phyloP scores from a whole-genome alignment of 805 yeast genomes.

The Tetrapisispora phaffii region DNA sequence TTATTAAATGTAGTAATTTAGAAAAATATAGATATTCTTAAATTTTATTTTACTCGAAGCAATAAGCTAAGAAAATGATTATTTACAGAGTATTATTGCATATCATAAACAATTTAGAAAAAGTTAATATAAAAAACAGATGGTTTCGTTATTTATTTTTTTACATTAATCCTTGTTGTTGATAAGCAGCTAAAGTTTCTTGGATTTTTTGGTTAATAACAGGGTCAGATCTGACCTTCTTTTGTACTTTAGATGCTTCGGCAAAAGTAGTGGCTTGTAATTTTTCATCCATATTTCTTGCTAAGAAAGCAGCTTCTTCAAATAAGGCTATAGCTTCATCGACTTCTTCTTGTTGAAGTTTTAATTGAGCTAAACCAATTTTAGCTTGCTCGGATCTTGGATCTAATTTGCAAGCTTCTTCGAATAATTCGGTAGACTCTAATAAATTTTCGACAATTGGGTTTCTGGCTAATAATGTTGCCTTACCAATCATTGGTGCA shows the following conservation, averaged over 20 bases:
- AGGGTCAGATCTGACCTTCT: constrained; percentile 64
- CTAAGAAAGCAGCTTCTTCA: constrained; percentile 70
- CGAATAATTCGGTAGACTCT: constrained; percentile 55
- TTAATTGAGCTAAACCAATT: constrained; percentile 84
- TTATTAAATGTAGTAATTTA: not conserved
- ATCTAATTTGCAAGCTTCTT: constrained; percentile 71
- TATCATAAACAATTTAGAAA: not conserved
- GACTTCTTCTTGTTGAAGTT: constrained; percentile 71
- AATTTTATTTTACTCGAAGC: not conserved
- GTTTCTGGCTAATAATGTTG: constrained; percentile 56
- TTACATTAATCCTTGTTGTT: constrained; percentile 23
- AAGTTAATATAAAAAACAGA: not conserved
- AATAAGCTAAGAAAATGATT: constrained; percentile 2
- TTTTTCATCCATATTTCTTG: constrained; percentile 80
- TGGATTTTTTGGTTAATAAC: constrained; percentile 50
- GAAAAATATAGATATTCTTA: not conserved
- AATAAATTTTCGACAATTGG: constrained; percentile 36
- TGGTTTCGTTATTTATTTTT: not conserved
- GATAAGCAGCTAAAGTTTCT: constrained; percentile 41
- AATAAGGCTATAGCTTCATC: constrained; percentile 74
- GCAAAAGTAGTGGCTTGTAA: constrained; percentile 84
- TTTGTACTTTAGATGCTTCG: constrained; percentile 87
- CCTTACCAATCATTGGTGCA: constrained; percentile 82
- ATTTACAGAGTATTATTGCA: constrained; percentile 1
- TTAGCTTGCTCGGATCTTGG: constrained; percentile 84